Conservation (phyloP, 192 early-diverging fungal species). For the Gorgonomyces haynaldii region DNA sequence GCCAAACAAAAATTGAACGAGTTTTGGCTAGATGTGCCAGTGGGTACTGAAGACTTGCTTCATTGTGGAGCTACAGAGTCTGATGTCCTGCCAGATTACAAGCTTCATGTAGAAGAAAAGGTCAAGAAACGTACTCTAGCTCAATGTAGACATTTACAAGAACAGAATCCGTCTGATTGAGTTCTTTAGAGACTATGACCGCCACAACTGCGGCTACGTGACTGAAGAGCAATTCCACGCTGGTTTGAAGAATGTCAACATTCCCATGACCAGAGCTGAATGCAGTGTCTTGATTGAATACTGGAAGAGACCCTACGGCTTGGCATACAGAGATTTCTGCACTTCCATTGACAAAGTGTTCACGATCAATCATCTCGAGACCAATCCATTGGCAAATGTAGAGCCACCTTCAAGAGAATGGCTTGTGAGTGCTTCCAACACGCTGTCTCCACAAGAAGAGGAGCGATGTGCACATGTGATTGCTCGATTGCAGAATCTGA, state of each 20-base stretch:
- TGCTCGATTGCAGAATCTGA: slow-evolving; percentile 15
- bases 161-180: slow-evolving; percentile 39
- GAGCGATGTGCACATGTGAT: slow-evolving; percentile 27
- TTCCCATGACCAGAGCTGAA: slow-evolving; percentile 9
- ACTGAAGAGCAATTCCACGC: slow-evolving; percentile 33
- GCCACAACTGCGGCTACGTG: slow-evolving; percentile 38
- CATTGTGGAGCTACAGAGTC: slow-evolving; percentile 4
- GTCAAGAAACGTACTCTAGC: slow-evolving; percentile 28
- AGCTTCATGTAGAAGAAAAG: slow-evolving; percentile 30
- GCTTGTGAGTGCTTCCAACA: slow-evolving; percentile 26
- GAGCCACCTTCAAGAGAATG: slow-evolving; percentile 29
- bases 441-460: slow-evolving; percentile 28
- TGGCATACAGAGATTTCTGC: slow-evolving; percentile 36
- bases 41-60: slow-evolving; percentile 43
- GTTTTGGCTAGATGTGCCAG: slow-evolving; percentile 23
- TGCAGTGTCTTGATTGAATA: slow-evolving; percentile 18
- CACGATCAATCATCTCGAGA: slow-evolving; percentile 36
- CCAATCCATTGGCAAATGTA: slow-evolving; percentile 31
- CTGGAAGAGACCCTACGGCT: slow-evolving; percentile 25
- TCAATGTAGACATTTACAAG: slow-evolving; percentile 35
- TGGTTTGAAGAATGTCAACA: slow-evolving; percentile 8
- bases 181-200: slow-evolving; percentile 46
- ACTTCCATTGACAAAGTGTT: slow-evolving; percentile 38
- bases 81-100: too few species aligned
- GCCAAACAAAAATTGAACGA: slow-evolving; percentile 13